Percentiles rank a stretch among this genome's conserved stretches.
phyloP scores from a whole-genome alignment of 2,329 filamentous ascomycete species.

The Botrytis squamosa region DNA sequence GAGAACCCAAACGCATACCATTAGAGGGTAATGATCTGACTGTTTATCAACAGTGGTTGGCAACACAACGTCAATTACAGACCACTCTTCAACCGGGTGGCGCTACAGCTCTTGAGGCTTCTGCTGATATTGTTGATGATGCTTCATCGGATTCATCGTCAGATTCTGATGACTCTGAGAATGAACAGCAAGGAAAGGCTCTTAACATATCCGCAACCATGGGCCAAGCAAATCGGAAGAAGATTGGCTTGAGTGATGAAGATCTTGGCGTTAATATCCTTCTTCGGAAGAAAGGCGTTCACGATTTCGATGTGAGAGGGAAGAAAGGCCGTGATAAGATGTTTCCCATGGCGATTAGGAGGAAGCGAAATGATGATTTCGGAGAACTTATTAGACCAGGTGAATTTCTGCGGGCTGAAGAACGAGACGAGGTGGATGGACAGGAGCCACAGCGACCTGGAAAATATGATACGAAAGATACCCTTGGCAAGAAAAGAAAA shows the following conservation, averaged over 20 bases:
- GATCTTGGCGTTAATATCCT: constrained; percentile 91
- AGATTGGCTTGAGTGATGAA: constrained; percentile 81
- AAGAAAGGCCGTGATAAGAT: constrained; percentile 91
- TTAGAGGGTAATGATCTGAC: constrained; percentile 74
- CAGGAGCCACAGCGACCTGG: constrained; percentile 56
- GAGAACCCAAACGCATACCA: constrained; percentile 60
- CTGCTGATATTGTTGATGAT: constrained; percentile 75
- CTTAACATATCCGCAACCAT: constrained; percentile 85
- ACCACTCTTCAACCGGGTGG: constrained; percentile 73
- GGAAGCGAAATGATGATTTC: constrained; percentile 83
- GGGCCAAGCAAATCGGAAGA: constrained; percentile 79
- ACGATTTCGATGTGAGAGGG: constrained; percentile 87
- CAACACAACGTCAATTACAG: constrained; percentile 82
- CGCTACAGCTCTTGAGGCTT: constrained; percentile 64
- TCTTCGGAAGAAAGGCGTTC: constrained; percentile 82
- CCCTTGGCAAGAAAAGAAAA: constrained; percentile 86
- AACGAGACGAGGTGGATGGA: constrained; percentile 73
- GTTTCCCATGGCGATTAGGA: constrained; percentile 81
- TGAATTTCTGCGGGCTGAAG: constrained; percentile 89
- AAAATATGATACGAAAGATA: constrained; percentile 54
- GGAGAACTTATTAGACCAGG: constrained; percentile 92
- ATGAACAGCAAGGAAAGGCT: constrained; percentile 86
- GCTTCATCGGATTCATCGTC: constrained; percentile 83
- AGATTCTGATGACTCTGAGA: constrained; percentile 83
- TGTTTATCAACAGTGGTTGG: constrained; percentile 89